These are phyloP conservation scores for Hymenoscyphus salicellus DNA, from an alignment of 2,329 filamentous ascomycete genomes.

Conservation along the genomic window DNA sequence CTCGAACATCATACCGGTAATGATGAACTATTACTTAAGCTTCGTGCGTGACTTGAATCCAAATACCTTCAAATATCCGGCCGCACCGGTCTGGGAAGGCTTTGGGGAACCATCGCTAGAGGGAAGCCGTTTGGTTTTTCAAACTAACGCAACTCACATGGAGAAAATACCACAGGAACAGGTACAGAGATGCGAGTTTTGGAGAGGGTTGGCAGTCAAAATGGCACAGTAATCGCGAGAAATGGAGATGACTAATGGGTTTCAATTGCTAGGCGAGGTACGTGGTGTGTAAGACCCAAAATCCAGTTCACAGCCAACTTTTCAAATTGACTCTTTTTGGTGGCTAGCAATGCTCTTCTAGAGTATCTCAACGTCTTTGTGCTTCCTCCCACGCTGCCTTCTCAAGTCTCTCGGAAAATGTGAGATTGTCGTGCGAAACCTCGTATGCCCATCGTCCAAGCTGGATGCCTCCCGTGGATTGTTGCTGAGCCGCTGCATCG, in stretches of 20 bases:
- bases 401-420: conserved; percentile 18
- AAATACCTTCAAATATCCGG: conserved; percentile 37
- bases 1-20: conserved; percentile 33
- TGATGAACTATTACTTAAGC: conserved; percentile 45
- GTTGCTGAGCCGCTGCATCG: neutral
- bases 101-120: conserved; percentile 23
- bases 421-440: conserved; percentile 11
- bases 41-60: conserved; percentile 42
- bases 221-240: conserved; percentile 21
- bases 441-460: conserved; percentile 13
- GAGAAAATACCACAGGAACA: conserved; percentile 29
- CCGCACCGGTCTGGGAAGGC: conserved; percentile 34
- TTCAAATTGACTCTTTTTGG: neutral
- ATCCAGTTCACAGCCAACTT: no score
- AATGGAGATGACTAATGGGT: neutral
- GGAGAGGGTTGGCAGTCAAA: conserved; percentile 24
- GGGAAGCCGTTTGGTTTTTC: conserved; percentile 28
- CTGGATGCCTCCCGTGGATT: conserved; percentile 1
- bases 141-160: conserved; percentile 31
- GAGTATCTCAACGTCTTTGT: neutral
- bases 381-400: conserved; percentile 11
- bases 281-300: neutral
- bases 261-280: neutral
- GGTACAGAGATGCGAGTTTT: conserved; percentile 29
- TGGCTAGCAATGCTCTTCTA: neutral